These are phyloP conservation scores for Rhodotorula mucilaginosa DNA, from an alignment of 1,284 basidiomycete genomes.

Conservation along the genomic window DNA sequence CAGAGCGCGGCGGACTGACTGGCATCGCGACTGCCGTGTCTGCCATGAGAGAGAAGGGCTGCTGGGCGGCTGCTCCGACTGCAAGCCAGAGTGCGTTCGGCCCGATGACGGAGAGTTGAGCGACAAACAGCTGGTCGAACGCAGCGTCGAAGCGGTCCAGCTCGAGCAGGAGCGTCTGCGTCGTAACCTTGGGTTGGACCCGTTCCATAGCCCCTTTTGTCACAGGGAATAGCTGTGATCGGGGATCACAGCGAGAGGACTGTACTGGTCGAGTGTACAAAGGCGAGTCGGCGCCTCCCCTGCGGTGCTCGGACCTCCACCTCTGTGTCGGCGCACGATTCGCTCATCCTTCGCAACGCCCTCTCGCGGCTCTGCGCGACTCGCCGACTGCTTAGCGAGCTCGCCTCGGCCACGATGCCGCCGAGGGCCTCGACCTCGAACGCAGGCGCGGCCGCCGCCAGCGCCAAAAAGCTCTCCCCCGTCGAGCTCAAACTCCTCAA, in stretches of 20 bases:
- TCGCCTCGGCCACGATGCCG: neutral
- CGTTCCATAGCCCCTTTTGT: too few species aligned
- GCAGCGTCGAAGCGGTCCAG: conserved; percentile 9
- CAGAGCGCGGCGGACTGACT: conserved; percentile 8
- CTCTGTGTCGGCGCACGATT: neutral
- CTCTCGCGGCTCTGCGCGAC: neutral
- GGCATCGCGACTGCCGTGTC: conserved; percentile 32
- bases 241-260: too few species aligned
- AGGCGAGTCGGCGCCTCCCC: too few species aligned
- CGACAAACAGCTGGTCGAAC: conserved; percentile 15
- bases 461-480: conserved; percentile 31
- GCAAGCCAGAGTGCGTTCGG: conserved; percentile 6
- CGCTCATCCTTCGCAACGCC: neutral
- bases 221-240: too few species aligned
- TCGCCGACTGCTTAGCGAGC: neutral
- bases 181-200: neutral
- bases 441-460: neutral
- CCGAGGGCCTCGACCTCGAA: conserved; percentile 27
- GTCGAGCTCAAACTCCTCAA: conserved; percentile 40
- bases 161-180: conserved; percentile 15
- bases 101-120: conserved; percentile 10
- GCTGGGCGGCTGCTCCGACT: conserved; percentile 14
- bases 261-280: too few species aligned
- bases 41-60: conserved; percentile 8
- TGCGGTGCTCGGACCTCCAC: neutral